Evolutionary conservation across 1,284 basidiomycete genomes (phyloP).

Genomic region (Cutaneotrichosporon sp.): DNA sequence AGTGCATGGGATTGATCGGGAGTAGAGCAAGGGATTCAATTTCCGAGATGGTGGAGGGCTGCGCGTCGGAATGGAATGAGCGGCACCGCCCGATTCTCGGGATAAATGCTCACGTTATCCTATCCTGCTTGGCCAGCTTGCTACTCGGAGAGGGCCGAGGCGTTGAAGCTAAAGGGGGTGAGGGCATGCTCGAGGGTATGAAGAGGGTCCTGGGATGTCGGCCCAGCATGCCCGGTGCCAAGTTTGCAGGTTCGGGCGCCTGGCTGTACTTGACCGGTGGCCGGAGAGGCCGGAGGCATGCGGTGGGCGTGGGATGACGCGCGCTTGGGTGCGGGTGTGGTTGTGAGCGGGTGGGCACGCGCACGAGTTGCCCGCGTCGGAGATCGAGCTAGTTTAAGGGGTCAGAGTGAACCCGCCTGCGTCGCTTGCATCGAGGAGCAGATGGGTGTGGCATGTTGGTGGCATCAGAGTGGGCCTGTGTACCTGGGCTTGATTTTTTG

Average conservation of each 20-base stretch:
- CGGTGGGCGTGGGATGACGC: not conserved
- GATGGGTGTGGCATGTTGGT: too few species aligned
- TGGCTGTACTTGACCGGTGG: too few species aligned
- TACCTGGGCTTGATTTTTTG: conserved; percentile 1
- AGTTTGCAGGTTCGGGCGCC: not conserved
- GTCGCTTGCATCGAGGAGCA: too few species aligned
- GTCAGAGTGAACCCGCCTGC: too few species aligned
- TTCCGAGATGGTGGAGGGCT: not conserved
- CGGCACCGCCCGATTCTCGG: not conserved
- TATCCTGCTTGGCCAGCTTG: too few species aligned
- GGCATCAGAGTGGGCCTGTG: too few species aligned
- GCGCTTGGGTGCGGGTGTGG: not conserved
- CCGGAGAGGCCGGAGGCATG: conserved; percentile 3
- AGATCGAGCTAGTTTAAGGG: too few species aligned
- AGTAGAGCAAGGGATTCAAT: not conserved
- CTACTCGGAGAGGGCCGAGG: not conserved
- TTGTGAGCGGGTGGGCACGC: too few species aligned
- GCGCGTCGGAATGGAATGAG: conserved; percentile 2
- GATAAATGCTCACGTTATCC: not conserved
- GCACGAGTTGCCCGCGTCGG: too few species aligned
- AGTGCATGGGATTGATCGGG: not conserved
- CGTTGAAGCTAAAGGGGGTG: not conserved
- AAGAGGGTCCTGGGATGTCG: not conserved
- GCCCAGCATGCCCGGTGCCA: not conserved
- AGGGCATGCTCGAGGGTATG: not conserved